phyloP scores from a whole-genome alignment of 345 rosid genomes.

The Populus ilicifolia region DNA sequence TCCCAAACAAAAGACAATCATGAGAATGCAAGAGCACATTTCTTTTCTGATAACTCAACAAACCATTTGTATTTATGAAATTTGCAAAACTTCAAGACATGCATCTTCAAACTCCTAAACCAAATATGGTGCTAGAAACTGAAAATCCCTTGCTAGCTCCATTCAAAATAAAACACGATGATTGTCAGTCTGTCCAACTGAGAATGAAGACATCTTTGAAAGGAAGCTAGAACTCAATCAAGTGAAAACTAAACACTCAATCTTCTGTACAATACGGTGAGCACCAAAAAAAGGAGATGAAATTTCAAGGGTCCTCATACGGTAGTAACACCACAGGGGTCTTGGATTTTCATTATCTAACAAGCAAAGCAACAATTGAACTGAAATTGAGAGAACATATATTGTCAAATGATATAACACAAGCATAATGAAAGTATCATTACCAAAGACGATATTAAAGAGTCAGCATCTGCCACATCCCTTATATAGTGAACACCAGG shows the following conservation, averaged over 20 bases:
- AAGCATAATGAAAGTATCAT: constrained; percentile 11
- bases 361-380: not conserved
- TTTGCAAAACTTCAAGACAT: not conserved
- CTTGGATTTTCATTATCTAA: not conserved
- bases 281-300: too few species aligned
- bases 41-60: not conserved
- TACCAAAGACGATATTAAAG: constrained; percentile 81
- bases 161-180: not conserved
- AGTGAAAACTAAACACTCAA: too few species aligned
- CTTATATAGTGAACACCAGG: constrained; percentile 91
- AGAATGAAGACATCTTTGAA: too few species aligned
- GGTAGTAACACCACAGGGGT: too few species aligned
- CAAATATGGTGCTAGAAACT: not conserved
- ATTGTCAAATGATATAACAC: not conserved
- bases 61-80: not conserved
- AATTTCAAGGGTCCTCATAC: too few species aligned
- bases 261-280: too few species aligned
- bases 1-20: not conserved
- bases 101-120: not conserved
- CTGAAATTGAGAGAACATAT: not conserved
- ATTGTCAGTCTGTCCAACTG: too few species aligned
- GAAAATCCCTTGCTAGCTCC: not conserved
- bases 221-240: too few species aligned
- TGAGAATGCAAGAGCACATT: not conserved
- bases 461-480: constrained; percentile 90